phyloP scores from a whole-genome alignment of 2,329 filamentous ascomycete species.

The Knufia petricola region DNA sequence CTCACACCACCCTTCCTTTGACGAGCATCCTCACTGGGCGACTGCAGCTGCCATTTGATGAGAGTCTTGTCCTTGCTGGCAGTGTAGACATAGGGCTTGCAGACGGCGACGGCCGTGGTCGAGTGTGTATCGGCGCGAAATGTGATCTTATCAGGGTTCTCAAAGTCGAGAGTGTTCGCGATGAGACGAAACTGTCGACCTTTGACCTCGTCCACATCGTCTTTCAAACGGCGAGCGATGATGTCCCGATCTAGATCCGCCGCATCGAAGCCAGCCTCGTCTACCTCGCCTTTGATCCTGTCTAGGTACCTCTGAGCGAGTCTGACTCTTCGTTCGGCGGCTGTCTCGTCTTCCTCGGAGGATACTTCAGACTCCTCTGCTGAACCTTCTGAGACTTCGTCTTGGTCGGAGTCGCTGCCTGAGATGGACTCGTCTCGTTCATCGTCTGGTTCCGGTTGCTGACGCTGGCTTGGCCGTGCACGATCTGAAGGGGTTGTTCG shows the following conservation, averaged over 20 bases:
- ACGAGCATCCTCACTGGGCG: slow-evolving; percentile 11
- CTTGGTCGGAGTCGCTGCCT: slow-evolving; percentile 68
- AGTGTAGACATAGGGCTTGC: slow-evolving; percentile 75
- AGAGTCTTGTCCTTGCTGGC: slow-evolving; percentile 75
- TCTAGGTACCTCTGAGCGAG: slow-evolving; percentile 89
- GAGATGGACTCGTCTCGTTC: slow-evolving; percentile 72
- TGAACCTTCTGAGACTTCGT: slow-evolving; percentile 49
- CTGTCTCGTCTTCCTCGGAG: slow-evolving; percentile 65
- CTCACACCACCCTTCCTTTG: slow-evolving; percentile 45
- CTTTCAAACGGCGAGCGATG: slow-evolving; percentile 79
- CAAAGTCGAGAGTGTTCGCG: slow-evolving; percentile 62
- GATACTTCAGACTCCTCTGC: slow-evolving; percentile 50
- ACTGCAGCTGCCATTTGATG: slow-evolving; percentile 79
- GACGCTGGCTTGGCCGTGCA: slow-evolving; percentile 32
- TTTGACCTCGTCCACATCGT: slow-evolving; percentile 86
- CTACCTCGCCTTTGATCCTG: slow-evolving; percentile 73
- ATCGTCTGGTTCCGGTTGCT: slow-evolving; percentile 19
- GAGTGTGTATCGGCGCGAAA: slow-evolving; percentile 70
- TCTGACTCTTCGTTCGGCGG: slow-evolving; percentile 73
- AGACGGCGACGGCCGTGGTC: slow-evolving; percentile 70
- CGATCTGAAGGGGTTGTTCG: slow-evolving; percentile 29
- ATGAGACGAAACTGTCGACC: slow-evolving; percentile 79
- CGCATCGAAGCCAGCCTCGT: slow-evolving; percentile 83
- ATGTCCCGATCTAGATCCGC: slow-evolving; percentile 87
- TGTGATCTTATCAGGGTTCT: slow-evolving; percentile 55